A percentile compares a stretch with the other conserved stretches of the same genome.
phyloP scores from a whole-genome alignment of 257 asterid species.

The Ocimum tenuiflorum region DNA sequence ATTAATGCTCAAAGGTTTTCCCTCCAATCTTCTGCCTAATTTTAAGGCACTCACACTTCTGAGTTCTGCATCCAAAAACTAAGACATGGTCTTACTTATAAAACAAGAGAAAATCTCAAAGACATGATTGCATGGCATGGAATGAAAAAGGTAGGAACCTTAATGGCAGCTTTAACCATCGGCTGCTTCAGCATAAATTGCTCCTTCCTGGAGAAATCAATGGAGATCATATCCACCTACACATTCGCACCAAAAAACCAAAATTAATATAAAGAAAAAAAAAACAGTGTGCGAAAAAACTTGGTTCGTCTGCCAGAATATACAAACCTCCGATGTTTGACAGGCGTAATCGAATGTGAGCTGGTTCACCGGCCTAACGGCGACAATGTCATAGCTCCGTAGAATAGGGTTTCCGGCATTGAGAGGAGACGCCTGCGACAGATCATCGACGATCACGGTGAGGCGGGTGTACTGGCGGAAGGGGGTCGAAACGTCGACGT shows the following conservation, averaged over 20 bases:
- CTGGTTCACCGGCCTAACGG: slow-evolving; percentile 71
- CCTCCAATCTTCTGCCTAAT: neutral
- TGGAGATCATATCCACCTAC: slow-evolving; percentile 76
- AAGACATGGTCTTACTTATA: neutral
- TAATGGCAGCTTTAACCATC: slow-evolving; percentile 70
- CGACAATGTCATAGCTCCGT: slow-evolving; percentile 64
- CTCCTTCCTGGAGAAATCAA: slow-evolving; percentile 74
- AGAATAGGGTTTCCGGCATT: slow-evolving; percentile 65
- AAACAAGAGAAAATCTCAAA: neutral
- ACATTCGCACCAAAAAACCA: slow-evolving; percentile 18
- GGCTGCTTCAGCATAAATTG: slow-evolving; percentile 77
- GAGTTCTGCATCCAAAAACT: neutral
- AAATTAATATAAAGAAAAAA: neutral
- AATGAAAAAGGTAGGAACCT: slow-evolving; percentile 43
- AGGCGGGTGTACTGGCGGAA: slow-evolving; percentile 83
- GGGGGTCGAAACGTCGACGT: slow-evolving; percentile 51
- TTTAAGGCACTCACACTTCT: neutral
- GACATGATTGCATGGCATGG: neutral
- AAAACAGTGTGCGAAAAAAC: neutral
- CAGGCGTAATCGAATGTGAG: slow-evolving; percentile 72
- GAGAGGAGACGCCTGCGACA: slow-evolving; percentile 57
- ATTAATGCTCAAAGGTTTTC: neutral
- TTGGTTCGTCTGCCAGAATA: neutral
- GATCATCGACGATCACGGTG: slow-evolving; percentile 54
- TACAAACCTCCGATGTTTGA: slow-evolving; percentile 60